Base-by-base conservation (phyloP, 140 eudicot species). In the Stevia rebaudiana region DNA sequence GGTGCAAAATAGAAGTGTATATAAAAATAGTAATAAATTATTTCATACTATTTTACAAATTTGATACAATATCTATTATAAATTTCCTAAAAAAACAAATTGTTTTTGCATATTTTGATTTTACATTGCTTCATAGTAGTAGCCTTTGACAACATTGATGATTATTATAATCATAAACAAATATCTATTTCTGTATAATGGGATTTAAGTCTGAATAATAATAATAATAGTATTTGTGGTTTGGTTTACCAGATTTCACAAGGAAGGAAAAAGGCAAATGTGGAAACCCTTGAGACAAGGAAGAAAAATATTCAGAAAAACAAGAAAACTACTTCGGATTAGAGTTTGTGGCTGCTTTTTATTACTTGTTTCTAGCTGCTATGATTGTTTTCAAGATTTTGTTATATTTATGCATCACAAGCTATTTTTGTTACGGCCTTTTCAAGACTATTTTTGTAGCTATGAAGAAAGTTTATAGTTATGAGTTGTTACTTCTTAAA, bases 201-300 rank as follows among this genome's bases (percentile, higher is more conserved):
- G 28, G 30, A 65, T 15, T 12, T n/a, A 22, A 21, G 18, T 31
- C 31, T 2, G 15, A 31, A 59, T 19, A 24, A 13, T 24, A 24
- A 28, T 10, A 25, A 4, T 22, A 10, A n/a, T n/a, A n/a, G n/a
- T n/a, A n/a, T n/a, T 37, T 1, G 0, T 13, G 17, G 9, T 48
- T 5, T 49, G 8, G 21, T 36, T 36, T 17, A 42, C 0, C 35
- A 71, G 70, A 61, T 71, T 49, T 49, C 56, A 0, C 23, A 71
- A 50, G 48, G 18, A 40, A 71, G 76, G 70, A 69, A 69, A 5
- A 58, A 40, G 70, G 70, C 55, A 37, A 51, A 33, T 8, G 76
- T 71, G 11, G 76, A 62, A 2, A 62, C 70, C 3, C 64, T 71
- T n/a, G 8, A 49, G 48, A 58, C 35, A 15, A 67, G 74, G 41